Evolutionary conservation across 495 filamentous ascomycete species (phyloP).

Genomic region (Poronia punctata): DNA sequence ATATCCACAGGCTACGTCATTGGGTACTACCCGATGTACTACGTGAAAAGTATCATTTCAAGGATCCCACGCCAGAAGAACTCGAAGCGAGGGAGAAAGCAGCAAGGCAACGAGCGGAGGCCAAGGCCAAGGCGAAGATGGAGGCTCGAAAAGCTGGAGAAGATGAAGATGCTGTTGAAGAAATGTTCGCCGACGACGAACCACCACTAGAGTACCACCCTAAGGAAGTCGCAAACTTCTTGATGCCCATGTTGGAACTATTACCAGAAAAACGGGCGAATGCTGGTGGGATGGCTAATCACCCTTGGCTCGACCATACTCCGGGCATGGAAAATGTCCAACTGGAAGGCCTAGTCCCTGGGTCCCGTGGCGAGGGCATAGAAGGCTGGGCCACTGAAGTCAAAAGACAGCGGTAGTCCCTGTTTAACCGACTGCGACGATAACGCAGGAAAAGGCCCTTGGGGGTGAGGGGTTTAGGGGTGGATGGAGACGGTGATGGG

Average conservation of each 20-base stretch:
- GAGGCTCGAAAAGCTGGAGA: slow-evolving; percentile 25
- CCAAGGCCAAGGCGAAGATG: slow-evolving; percentile 43
- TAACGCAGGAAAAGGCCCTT: not conserved
- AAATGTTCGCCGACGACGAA: slow-evolving; percentile 21
- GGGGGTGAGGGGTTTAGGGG: not conserved
- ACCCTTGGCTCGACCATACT: slow-evolving; percentile 73
- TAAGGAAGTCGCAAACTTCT: slow-evolving; percentile 66
- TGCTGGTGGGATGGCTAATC: slow-evolving; percentile 87
- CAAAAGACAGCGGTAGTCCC: slow-evolving; percentile 74
- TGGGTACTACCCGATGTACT: slow-evolving; percentile 95
- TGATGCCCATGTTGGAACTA: slow-evolving; percentile 88
- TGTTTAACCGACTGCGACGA: not conserved
- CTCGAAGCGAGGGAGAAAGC: slow-evolving; percentile 23
- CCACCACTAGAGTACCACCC: slow-evolving; percentile 22
- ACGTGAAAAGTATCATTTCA: slow-evolving; percentile 94
- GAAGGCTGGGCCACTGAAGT: slow-evolving; percentile 92
- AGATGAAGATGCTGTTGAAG: slow-evolving; percentile 25
- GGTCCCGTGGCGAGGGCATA: slow-evolving; percentile 84
- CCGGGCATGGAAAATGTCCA: slow-evolving; percentile 78
- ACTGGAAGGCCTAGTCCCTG: slow-evolving; percentile 62
- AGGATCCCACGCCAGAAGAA: slow-evolving; percentile 41
- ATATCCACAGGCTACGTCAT: slow-evolving; percentile 93
- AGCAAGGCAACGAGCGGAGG: slow-evolving; percentile 41
- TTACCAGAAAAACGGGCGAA: slow-evolving; percentile 83
- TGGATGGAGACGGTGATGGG: no score